These are phyloP conservation scores for Fusarium verticillioides DNA, from an alignment of 2,329 filamentous ascomycete genomes.

Conservation along the genomic window DNA sequence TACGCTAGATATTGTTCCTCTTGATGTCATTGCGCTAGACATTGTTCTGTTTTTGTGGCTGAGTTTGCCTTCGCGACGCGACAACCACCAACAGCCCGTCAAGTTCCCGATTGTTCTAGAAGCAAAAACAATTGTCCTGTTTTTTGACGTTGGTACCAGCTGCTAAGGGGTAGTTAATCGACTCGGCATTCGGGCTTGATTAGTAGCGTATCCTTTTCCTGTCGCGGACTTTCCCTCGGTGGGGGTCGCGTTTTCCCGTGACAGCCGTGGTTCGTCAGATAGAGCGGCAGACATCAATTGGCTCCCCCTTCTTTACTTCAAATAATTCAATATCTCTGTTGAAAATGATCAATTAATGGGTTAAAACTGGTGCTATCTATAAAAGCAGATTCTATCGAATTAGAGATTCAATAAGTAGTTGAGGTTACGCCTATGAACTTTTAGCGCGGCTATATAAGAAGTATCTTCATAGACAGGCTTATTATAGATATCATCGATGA, in stretches of 20 bases:
- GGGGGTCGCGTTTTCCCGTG: neutral
- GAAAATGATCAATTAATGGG: rapidly evolving
- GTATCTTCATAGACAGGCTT: rapidly evolving
- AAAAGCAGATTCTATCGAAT: rapidly evolving
- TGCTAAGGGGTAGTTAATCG: too few species aligned
- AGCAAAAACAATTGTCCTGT: neutral
- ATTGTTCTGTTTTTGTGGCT: neutral
- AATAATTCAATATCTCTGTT: neutral
- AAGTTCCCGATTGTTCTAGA: neutral
- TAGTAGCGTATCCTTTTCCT: too few species aligned
- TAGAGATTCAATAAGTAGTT: neutral
- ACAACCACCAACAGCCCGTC: neutral
- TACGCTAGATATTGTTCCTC: neutral
- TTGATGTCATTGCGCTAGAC: neutral
- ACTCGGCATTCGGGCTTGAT: neutral
- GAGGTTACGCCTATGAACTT: rapidly evolving
- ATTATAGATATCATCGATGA: rapidly evolving
- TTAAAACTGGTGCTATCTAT: rapidly evolving
- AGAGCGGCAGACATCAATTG: rapidly evolving
- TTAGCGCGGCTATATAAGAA: rapidly evolving
- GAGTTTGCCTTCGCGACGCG: neutral
- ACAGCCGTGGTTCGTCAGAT: neutral
- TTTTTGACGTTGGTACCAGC: neutral
- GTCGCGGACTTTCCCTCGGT: too few species aligned
- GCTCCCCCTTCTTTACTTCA: neutral